Conservation (phyloP, 1,139 yeast species). For the Groenewaldozyma auringiensis region DNA sequence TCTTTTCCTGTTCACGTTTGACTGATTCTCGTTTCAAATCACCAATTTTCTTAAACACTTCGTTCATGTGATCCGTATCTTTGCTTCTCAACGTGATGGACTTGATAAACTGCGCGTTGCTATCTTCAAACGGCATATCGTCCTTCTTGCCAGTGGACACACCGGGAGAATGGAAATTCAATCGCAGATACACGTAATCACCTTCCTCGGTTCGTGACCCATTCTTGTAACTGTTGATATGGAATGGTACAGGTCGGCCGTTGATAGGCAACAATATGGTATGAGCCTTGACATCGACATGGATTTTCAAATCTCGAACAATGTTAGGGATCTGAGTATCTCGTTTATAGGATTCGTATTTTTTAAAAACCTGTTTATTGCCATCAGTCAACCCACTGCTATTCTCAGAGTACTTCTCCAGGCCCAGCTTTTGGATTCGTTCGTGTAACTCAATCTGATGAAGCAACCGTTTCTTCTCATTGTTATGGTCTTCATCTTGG, state of each 20-base stretch:
- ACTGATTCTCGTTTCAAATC: constrained; percentile 90
- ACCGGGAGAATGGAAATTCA: constrained; percentile 93
- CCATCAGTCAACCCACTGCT: constrained; percentile 53
- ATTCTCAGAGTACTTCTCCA: constrained; percentile 29
- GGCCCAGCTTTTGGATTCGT: constrained; percentile 77
- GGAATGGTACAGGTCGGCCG: constrained; percentile 98
- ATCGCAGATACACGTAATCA: constrained; percentile 80
- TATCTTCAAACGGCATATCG: constrained; percentile 88
- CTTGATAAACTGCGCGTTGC: constrained; percentile 79
- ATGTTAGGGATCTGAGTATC: constrained; percentile 83
- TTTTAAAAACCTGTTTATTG: constrained; percentile 69
- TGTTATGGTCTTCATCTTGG: constrained; percentile 62
- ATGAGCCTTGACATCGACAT: constrained; percentile 81
- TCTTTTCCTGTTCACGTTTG: constrained; percentile 83
- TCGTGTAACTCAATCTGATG: constrained; percentile 79
- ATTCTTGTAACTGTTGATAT: constrained; percentile 85
- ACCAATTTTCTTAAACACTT: constrained; percentile 80
- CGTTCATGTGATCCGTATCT: constrained; percentile 87
- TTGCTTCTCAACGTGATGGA: constrained; percentile 83
- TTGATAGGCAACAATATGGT: constrained; percentile 85
- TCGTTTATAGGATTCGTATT: constrained; percentile 88
- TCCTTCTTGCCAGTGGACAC: constrained; percentile 58
- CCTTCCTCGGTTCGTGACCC: constrained; percentile 97
- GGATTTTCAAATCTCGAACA: constrained; percentile 77
- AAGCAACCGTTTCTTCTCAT: constrained; percentile 74